Evolutionary conservation across 2,329 filamentous ascomycete genomes (phyloP).

Genomic region (Colletotrichum camelliae): DNA sequence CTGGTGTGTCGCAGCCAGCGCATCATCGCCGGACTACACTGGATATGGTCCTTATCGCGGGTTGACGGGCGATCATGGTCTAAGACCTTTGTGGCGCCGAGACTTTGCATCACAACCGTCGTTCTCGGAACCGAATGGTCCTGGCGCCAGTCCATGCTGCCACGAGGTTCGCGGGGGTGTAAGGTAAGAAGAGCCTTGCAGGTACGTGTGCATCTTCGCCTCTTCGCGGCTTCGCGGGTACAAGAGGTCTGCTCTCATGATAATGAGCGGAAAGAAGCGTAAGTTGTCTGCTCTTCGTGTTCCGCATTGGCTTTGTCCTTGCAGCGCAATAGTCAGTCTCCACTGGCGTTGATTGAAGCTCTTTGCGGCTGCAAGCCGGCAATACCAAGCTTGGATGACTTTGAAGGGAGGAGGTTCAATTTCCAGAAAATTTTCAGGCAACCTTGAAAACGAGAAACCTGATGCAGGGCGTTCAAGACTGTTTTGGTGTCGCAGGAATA

Average conservation of each 20-base stretch:
- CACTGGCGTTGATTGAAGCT: not conserved
- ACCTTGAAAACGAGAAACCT: not conserved
- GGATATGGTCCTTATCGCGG: not conserved
- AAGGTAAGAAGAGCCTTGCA: not conserved
- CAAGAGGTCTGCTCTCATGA: not conserved
- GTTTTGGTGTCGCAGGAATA: not conserved
- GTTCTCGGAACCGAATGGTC: not conserved
- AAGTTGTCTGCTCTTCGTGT: not conserved
- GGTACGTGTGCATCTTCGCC: not conserved
- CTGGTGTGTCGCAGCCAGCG: not conserved
- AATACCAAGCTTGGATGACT: not conserved
- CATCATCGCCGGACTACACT: not conserved
- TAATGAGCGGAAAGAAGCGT: not conserved
- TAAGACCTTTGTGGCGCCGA: slow-evolving; percentile 10
- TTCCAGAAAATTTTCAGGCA: not conserved
- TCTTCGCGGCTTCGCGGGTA: not conserved
- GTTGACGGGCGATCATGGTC: slow-evolving; percentile 10
- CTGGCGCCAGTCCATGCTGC: not conserved
- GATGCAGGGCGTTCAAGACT: not conserved
- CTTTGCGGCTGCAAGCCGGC: not conserved
- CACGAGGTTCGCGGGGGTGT: not conserved
- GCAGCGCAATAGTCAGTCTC: not conserved
- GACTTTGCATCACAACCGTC: not conserved
- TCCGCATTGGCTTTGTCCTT: not conserved
- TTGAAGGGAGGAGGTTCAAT: not conserved